Conservation (phyloP, 148 eudicot species). For the Silene conica region DNA sequence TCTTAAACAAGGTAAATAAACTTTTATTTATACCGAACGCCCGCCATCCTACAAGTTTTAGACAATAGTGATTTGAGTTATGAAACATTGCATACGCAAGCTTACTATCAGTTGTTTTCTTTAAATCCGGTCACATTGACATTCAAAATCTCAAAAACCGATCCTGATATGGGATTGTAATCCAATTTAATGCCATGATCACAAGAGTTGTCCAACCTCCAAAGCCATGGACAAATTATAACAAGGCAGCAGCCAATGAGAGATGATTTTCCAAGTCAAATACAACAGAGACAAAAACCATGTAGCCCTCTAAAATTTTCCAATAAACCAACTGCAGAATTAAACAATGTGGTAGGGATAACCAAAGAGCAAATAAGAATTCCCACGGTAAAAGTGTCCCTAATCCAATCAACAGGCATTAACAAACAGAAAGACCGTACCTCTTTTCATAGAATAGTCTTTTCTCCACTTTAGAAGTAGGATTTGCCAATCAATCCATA, state of each 20-base stretch:
- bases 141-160: neutral
- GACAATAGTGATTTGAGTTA: too few relatives aligned
- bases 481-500: slow-evolving; percentile 16
- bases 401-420: slow-evolving; percentile 14
- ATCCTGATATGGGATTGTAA: neutral
- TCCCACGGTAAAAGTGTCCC: neutral
- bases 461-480: slow-evolving; percentile 8
- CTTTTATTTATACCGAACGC: too few relatives aligned
- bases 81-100: too few relatives aligned
- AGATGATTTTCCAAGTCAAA: neutral
- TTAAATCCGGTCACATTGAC: neutral
- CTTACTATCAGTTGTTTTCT: too few relatives aligned
- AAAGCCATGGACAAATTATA: neutral
- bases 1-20: too few relatives aligned
- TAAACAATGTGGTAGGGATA: slow-evolving; percentile 16
- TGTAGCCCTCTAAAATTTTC: neutral
- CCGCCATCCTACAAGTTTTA: too few relatives aligned
- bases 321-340: slow-evolving; percentile 7
- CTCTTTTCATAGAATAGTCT: slow-evolving; percentile 5
- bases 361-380: slow-evolving; percentile 8
- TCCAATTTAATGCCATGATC: neutral
- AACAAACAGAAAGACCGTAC: slow-evolving; percentile 12
- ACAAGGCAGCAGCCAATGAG: neutral
- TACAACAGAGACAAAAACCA: neutral
- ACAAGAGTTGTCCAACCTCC: neutral